phyloP scores from a whole-genome alignment of 805 yeast genomes.

The Cyberlindnera galapagoensis region DNA sequence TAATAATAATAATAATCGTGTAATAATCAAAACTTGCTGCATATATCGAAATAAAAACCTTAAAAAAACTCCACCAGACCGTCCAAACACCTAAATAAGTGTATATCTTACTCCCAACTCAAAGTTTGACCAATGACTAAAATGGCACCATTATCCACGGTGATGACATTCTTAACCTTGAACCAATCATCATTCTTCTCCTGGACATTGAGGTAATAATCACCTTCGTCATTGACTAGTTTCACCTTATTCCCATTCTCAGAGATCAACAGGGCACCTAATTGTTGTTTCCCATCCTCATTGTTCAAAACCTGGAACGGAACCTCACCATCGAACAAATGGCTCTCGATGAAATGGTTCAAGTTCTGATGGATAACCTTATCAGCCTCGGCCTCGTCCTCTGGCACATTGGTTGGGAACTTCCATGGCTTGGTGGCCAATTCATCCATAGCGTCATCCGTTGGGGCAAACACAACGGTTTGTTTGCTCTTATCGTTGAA shows the following conservation, averaged over 20 bases:
- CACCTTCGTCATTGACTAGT: conserved; percentile 31
- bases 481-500: conserved; percentile 38
- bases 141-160: conserved; percentile 41
- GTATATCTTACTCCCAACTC: no score
- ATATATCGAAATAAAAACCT: no score
- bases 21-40: no score
- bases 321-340: conserved; percentile 38
- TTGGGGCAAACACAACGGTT: conserved; percentile 64
- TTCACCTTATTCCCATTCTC: conserved; percentile 30
- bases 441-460: conserved; percentile 50
- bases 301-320: conserved; percentile 17
- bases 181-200: conserved; percentile 28
- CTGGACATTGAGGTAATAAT: conserved; percentile 28
- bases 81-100: no score
- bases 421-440: conserved; percentile 71
- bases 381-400: conserved; percentile 40
- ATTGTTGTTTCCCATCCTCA: conserved; percentile 5
- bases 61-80: no score
- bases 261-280: conserved; percentile 27
- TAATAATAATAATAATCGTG: background rate
- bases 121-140: conserved; percentile 30
- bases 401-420: conserved; percentile 50
- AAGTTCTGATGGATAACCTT: conserved; percentile 44
- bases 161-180: conserved; percentile 28
- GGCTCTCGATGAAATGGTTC: conserved; percentile 53